These are phyloP conservation scores for Closterium sp. DNA, from an alignment of 139 green algal species.

Conservation along the genomic window DNA sequence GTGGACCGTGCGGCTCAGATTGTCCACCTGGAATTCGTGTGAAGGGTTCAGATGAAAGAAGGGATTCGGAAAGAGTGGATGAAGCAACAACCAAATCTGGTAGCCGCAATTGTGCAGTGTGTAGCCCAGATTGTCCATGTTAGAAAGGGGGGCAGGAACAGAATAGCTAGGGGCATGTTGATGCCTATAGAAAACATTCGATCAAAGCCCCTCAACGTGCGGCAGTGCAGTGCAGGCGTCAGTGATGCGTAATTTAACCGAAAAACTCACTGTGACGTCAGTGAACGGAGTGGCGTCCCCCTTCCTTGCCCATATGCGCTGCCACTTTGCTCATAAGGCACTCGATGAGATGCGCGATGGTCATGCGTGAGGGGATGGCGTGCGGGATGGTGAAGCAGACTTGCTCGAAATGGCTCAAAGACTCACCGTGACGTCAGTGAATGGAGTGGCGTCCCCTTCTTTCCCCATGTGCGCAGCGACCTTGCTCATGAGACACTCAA, in stretches of 20 bases:
- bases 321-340: slow-evolving; percentile 93
- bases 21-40: no score
- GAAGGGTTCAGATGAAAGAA: no score
- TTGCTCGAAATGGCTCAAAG: background rate
- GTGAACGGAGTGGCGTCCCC: slow-evolving; percentile 98
- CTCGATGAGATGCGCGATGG: slow-evolving; percentile 71
- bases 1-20: no score
- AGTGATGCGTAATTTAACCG: no score
- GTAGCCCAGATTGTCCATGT: slow-evolving; percentile 70
- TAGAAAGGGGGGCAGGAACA: no score
- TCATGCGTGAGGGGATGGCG: slow-evolving; percentile 93
- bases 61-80: no score
- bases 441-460: slow-evolving; percentile 97
- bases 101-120: slow-evolving; percentile 84
- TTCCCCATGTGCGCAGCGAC: slow-evolving; percentile 80
- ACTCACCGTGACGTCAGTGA: slow-evolving; percentile 87
- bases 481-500: slow-evolving; percentile 98
- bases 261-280: slow-evolving; percentile 73
- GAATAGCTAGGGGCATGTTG: no score
- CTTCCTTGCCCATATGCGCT: slow-evolving; percentile 80
- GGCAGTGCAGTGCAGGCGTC: no score
- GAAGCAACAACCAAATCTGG: slow-evolving; percentile 53
- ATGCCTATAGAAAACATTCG: no score
- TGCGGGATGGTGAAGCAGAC: no score
- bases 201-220: no score